Evolutionary conservation across 345 rosid species (phyloP).

Genomic region (Salix dunnii): DNA sequence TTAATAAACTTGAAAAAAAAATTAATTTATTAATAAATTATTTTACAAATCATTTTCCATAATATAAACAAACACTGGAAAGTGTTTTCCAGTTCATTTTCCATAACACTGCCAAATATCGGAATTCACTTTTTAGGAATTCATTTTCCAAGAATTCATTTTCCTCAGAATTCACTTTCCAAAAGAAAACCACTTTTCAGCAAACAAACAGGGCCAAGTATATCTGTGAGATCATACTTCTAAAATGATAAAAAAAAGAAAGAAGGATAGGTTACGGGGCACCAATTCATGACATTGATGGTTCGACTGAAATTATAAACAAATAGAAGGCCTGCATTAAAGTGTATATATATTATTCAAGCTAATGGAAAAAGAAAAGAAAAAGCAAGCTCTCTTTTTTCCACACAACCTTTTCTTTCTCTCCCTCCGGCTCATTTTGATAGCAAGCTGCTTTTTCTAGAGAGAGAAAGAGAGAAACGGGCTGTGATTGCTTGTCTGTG

Average conservation of each 20-base stretch:
- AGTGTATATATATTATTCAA: not conserved
- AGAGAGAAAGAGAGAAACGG: not conserved
- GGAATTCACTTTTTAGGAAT: too few relatives aligned
- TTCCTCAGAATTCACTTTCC: too few relatives aligned
- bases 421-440: not conserved
- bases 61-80: too few relatives aligned
- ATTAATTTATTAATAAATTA: too few relatives aligned
- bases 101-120: too few relatives aligned
- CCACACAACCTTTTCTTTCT: not conserved
- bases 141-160: too few relatives aligned
- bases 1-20: too few relatives aligned
- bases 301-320: not conserved
- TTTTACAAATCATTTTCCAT: too few relatives aligned
- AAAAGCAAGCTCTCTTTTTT: not conserved
- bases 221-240: too few relatives aligned
- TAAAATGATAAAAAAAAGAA: not conserved
- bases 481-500: not conserved
- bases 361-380: not conserved
- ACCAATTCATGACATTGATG: not conserved
- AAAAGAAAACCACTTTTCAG: too few relatives aligned
- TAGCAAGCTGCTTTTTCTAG: not conserved
- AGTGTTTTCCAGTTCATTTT: too few relatives aligned
- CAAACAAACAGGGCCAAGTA: too few relatives aligned
- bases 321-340: not conserved
- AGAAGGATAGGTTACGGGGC: not conserved